These are phyloP conservation scores for Zarea fungicola DNA, from an alignment of 2,329 filamentous ascomycete species.

Conservation along the genomic window DNA sequence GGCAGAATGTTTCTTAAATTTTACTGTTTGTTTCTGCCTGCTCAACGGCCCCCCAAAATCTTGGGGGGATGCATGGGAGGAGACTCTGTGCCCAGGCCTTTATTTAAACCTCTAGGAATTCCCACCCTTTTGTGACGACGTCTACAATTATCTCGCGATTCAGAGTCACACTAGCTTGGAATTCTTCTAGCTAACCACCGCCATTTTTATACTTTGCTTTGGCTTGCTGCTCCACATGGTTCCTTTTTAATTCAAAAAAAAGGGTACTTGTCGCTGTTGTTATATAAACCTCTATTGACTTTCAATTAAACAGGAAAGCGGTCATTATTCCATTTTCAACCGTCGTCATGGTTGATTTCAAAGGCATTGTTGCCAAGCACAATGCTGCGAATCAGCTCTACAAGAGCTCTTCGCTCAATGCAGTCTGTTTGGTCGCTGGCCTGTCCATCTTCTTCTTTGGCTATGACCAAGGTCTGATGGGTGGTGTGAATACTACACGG, in stretches of 20 bases:
- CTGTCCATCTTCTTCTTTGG: constrained; percentile 66
- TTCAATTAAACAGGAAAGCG: background rate
- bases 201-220: no score
- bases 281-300: background rate
- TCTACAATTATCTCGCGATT: no score
- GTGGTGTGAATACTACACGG: constrained; percentile 60
- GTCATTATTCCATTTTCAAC: background rate
- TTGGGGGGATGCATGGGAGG: no score
- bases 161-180: background rate
- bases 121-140: no score
- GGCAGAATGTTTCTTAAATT: no score
- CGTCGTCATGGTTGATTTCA: constrained; percentile 6
- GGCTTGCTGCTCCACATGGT: constrained; percentile 3
- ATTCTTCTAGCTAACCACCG: background rate
- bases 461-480: constrained; percentile 53
- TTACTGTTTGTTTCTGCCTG: no score
- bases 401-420: constrained; percentile 52
- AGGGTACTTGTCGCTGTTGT: no score
- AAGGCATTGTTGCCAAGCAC: constrained; percentile 9
- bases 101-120: no score
- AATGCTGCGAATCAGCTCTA: constrained; percentile 46
- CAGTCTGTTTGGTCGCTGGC: constrained; percentile 58
- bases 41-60: no score
- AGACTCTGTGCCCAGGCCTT: no score
- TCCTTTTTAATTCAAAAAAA: background rate